Evolutionary conservation across 257 asterid species (phyloP), one percentile per base, ranked within the genome.

Genomic region (Solanum medicagineum): DNA sequence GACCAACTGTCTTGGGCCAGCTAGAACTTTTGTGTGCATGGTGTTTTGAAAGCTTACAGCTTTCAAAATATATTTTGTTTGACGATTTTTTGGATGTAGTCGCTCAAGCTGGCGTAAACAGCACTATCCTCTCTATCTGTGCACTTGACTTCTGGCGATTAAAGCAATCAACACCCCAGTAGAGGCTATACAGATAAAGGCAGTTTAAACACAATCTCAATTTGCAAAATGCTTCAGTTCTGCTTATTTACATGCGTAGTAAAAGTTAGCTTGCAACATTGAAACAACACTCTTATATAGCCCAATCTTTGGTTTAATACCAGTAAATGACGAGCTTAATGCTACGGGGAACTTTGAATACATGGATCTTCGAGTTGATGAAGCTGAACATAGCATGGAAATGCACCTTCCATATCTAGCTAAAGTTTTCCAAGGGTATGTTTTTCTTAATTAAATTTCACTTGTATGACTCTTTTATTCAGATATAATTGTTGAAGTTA

Each of bases 361-460:
- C 83, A 97, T 97, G 99, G 98, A 95, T 92, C 90, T 95, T 87
- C 92, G 81, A 29, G 97, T 94, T 44, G 99, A 97, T 79, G 99
- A 97, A 90, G 98, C 97, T 87, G 99, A 97, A 87, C 99, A 97
- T 87, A 97, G 98, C 94, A 97, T 97, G 99, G 99, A 97, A 87
- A 95, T 97, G 99, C 99, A 97, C 94, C 89, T 97, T 70, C 99
- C 99, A 1, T 97, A 95, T 91, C 93, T 97, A 77, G 98, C 94
- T 86, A 93, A 95, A 92, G 93, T 97, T 65, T 95, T 97, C 89
- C 92, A 92, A 86, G 98, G 99, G 99, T 97, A 92, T 16, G 87
- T 84, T 83, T 88, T 85, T 45, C 73, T 32, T 81, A 79, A 56
- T 56, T 70, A 73, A 29, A 60, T 40, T 63, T 70, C 22, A 40